Percentiles rank a stretch among this genome's conserved stretches.
Evolutionary conservation across 1,284 basidiomycete species (phyloP).

Genomic region (Pterulicium gracile): DNA sequence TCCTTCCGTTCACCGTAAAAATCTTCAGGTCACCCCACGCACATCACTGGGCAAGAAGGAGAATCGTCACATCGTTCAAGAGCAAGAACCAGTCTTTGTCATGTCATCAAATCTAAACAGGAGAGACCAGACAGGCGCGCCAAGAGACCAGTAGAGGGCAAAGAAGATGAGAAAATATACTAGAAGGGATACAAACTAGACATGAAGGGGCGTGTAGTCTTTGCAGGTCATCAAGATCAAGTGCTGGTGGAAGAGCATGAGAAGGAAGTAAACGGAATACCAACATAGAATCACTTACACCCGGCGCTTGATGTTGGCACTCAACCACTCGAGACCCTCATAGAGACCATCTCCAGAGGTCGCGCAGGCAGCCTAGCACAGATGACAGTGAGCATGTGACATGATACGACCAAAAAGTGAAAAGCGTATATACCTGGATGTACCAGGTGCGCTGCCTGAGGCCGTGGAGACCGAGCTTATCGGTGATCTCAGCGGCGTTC

Average conservation of each 20-base stretch:
- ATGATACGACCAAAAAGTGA: slow-evolving; percentile 13
- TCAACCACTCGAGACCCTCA: slow-evolving; percentile 96
- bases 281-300: slow-evolving; percentile 30
- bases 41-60: no score
- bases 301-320: slow-evolving; percentile 80
- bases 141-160: not conserved
- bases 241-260: slow-evolving; percentile 1
- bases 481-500: slow-evolving; percentile 99
- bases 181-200: not conserved
- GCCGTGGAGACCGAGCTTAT: slow-evolving; percentile 97
- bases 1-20: no score
- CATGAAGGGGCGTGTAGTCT: slow-evolving; percentile 1
- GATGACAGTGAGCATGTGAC: slow-evolving; percentile 10
- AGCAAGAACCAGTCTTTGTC: not conserved
- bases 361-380: slow-evolving; percentile 82
- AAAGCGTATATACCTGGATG: slow-evolving; percentile 74
- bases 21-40: no score
- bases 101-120: not conserved
- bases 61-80: no score
- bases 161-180: not conserved
- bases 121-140: slow-evolving; percentile 1
- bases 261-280: not conserved
- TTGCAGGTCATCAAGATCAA: slow-evolving; percentile 1
- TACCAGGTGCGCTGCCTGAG: slow-evolving; percentile 98
- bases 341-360: slow-evolving; percentile 99